Conservation (phyloP, 1,284 basidiomycete genomes). For the Prillingera fragicola region DNA sequence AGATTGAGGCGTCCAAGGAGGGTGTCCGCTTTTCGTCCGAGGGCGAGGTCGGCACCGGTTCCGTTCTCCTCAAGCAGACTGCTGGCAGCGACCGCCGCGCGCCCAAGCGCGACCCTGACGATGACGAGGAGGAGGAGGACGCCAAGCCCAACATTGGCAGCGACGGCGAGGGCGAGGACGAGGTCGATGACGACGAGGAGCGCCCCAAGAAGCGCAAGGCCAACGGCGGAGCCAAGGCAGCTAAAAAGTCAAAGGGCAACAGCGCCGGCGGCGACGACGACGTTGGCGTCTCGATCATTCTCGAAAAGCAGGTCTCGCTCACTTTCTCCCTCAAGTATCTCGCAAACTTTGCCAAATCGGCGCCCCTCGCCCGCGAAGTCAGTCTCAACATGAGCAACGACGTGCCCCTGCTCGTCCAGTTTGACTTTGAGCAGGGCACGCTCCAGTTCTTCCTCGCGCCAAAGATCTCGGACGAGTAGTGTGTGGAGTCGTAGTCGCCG, state of each 20-base stretch:
- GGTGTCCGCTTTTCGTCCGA: slow-evolving; percentile 91
- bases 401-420: slow-evolving; percentile 73
- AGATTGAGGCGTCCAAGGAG: slow-evolving; percentile 94
- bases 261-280: slow-evolving; percentile 44
- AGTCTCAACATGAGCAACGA: slow-evolving; percentile 79
- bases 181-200: slow-evolving; percentile 49
- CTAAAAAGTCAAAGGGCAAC: slow-evolving; percentile 60
- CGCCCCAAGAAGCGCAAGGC: slow-evolving; percentile 43
- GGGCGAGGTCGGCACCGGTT: slow-evolving; percentile 91
- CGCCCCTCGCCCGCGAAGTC: slow-evolving; percentile 67
- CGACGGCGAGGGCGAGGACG: slow-evolving; percentile 49
- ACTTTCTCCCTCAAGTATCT: slow-evolving; percentile 98
- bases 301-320: slow-evolving; percentile 84
- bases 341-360: slow-evolving; percentile 92
- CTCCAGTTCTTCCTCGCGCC: slow-evolving; percentile 48
- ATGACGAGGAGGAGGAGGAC: slow-evolving; percentile 50
- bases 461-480: slow-evolving; percentile 30
- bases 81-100: slow-evolving; percentile 45
- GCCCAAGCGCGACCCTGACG: slow-evolving; percentile 53
- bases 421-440: slow-evolving; percentile 48
- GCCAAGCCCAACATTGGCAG: slow-evolving; percentile 52
- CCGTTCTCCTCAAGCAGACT: slow-evolving; percentile 74
- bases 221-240: slow-evolving; percentile 48
- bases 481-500: neutral
- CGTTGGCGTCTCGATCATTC: slow-evolving; percentile 68